A percentile compares a stretch with the other conserved stretches of the same genome.
Evolutionary conservation across 1,284 basidiomycete species (phyloP).

Genomic region (Rhodotorula sp.): DNA sequence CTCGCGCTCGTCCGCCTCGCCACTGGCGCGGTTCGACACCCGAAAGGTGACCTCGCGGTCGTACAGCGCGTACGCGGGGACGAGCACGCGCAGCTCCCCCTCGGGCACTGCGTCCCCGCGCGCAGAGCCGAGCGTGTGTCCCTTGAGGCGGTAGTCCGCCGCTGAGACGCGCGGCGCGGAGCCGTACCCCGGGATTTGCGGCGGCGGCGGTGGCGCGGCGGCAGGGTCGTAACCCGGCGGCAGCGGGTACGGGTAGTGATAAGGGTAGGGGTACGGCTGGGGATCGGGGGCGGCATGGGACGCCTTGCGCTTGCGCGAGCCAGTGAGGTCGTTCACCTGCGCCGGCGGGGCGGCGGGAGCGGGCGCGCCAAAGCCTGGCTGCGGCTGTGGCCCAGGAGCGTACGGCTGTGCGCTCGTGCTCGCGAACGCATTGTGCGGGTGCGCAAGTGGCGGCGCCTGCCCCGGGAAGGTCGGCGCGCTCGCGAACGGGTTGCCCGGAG

Average conservation of each 20-base stretch:
- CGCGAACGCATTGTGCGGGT: conserved; percentile 8
- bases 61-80: conserved; percentile 43
- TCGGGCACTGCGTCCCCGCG: not conserved
- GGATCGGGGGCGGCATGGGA: not conserved
- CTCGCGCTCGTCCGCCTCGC: conserved; percentile 22
- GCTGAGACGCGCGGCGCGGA: conserved; percentile 15
- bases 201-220: not conserved
- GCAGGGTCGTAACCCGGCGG: not conserved
- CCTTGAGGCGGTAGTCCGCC: conserved; percentile 23
- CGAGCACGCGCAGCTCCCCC: conserved; percentile 59
- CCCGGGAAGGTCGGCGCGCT: conserved; percentile 7
- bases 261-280: not conserved
- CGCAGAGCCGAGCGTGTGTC: conserved; percentile 21
- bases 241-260: not conserved
- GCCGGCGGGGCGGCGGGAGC: not conserved
- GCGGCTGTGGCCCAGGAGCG: not conserved
- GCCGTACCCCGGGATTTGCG: conserved; percentile 13
- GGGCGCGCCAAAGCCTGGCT: conserved; percentile 4
- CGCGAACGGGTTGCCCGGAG: conserved; percentile 10
- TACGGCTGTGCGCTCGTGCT: conserved; percentile 7
- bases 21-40: conserved; percentile 15
- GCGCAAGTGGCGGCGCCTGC: not conserved
- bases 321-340: not conserved
- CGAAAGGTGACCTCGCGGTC: conserved; percentile 36
- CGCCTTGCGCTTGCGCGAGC: conserved; percentile 13